These are phyloP conservation scores for Litchi chinensis DNA, from an alignment of 345 rosid genomes.

Conservation along the genomic window DNA sequence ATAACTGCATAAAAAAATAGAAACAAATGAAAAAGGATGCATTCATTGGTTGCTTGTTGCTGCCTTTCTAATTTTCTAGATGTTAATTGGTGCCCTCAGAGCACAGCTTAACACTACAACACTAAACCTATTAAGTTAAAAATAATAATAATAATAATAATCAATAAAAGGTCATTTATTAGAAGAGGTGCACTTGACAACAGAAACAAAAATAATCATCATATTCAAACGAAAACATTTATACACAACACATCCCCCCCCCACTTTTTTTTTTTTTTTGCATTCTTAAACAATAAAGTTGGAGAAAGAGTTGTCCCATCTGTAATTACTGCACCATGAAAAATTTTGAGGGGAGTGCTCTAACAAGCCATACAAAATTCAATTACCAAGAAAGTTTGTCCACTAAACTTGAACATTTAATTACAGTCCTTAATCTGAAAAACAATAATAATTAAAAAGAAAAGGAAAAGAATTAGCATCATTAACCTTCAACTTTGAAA, in stretches of 20 bases:
- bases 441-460: background rate
- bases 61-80: no score
- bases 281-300: background rate
- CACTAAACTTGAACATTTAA: background rate
- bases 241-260: no score
- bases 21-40: no score
- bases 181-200: background rate
- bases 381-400: background rate
- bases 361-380: conserved; percentile 8
- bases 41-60: no score
- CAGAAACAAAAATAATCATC: background rate
- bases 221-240: background rate
- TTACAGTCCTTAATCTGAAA: background rate
- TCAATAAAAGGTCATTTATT: background rate
- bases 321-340: background rate
- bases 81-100: no score
- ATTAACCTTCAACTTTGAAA: conserved; percentile 81
- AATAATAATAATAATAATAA: no score
- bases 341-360: background rate
- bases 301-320: background rate
- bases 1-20: no score
- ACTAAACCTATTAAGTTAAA: no score
- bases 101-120: no score
- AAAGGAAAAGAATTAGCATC: background rate
- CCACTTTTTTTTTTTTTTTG: background rate